phyloP scores from a whole-genome alignment of 768 basidiomycete species.

The Suillus clintonianus region DNA sequence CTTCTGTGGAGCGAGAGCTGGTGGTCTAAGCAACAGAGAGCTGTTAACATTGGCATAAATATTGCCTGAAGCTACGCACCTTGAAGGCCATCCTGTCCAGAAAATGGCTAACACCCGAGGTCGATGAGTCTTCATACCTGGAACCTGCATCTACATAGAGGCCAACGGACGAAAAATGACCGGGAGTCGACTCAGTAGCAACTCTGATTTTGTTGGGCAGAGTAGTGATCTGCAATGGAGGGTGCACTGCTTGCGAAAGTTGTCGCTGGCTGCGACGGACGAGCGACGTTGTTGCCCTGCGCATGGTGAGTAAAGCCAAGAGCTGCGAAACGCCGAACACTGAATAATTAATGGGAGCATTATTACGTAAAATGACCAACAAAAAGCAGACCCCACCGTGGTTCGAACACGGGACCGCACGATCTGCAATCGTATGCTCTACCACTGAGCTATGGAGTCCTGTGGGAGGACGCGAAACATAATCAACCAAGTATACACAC shows the following conservation, averaged over 20 bases:
- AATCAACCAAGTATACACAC: neutral
- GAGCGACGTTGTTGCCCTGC: constrained; percentile 38
- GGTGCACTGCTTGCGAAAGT: constrained; percentile 28
- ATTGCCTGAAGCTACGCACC: constrained; percentile 44
- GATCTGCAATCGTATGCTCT: constrained; percentile 65
- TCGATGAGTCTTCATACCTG: constrained; percentile 76
- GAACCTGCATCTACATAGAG: constrained; percentile 94
- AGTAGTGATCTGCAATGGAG: constrained; percentile 69
- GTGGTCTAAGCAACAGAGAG: constrained; percentile 59
- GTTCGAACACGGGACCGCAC: constrained; percentile 58
- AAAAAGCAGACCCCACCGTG: constrained; percentile 48
- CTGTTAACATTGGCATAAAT: constrained; percentile 4
- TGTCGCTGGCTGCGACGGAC: constrained; percentile 37
- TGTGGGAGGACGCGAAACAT: too few relatives aligned
- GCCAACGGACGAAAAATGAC: constrained; percentile 93
- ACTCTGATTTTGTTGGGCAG: constrained; percentile 91
- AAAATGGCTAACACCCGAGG: constrained; percentile 86
- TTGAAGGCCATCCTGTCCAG: constrained; percentile 97
- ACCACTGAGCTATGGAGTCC: constrained; percentile 47
- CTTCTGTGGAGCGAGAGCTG: constrained; percentile 61
- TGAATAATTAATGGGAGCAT: neutral
- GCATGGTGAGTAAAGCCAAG: constrained; percentile 34
- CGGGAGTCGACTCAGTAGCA: constrained; percentile 87
- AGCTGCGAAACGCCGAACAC: constrained; percentile 1
- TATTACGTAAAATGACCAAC: constrained; percentile 1